Base-by-base conservation (phyloP, 192 early-diverging fungal species). In the Ambispora gerdemannii region DNA sequence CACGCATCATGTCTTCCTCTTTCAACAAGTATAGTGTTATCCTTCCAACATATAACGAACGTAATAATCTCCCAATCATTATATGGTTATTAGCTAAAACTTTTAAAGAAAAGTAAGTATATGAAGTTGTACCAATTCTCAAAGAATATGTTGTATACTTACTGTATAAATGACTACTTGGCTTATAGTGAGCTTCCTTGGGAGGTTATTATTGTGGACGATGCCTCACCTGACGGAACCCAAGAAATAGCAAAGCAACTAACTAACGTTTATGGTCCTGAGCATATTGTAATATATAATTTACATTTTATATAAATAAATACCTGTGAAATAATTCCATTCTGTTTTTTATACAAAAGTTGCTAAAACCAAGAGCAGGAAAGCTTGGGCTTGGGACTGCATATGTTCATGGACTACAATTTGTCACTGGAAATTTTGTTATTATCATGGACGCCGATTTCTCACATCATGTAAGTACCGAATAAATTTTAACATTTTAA, bases 371-470 rank as follows among this genome's bases (percentile, higher is more conserved):
- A 63, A 89, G 96, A 67, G 87, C 95, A 3, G 96, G 96, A 33
- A 98, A 98, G 78, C 86, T 98, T 2, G 96, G 96, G 35, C 78
- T 98, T 38, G 95, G 88, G 25, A 97, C 96, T 2, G 96, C 96
- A 27, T 98, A 98, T 70, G 86, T 96, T 19, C 90, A 98, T 75
- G 96, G 95, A 35, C 91, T 96, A 27, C 85, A 96, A 77, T 88
- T 89, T 76, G 93, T 93, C 13, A 95, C 93, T 20, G 96, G 96
- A 38, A 91, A 96, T 80, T 96, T 89, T 85, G 83, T 97, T 35
- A 92, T 98, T 71, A 97, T 98, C 75, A 92, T 98, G 94, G 96
- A 98, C 73, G 95, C 96, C 24, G 96, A 98, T 75, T 95, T 98
- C 88, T 97, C 95, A 27, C 96, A 98, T 77, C 96, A 98, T 74